Conservation (phyloP, 2,329 filamentous ascomycete genomes). For the Fulvia fulva region DNA sequence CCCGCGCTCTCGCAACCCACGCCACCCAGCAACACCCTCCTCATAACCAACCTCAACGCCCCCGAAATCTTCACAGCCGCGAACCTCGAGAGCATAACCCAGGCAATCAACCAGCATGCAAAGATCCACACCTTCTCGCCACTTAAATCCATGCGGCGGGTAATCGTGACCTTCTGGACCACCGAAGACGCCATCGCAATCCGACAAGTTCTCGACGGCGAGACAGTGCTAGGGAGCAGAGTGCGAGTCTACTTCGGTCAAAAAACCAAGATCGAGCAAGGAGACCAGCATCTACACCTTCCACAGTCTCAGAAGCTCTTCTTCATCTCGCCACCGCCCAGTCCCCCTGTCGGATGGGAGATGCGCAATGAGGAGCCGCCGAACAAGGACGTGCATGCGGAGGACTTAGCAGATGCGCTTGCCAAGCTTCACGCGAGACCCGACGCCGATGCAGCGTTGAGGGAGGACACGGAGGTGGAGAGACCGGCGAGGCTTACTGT, state of each 20-base stretch:
- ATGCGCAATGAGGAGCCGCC: constrained; percentile 60
- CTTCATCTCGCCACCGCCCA: constrained; percentile 63
- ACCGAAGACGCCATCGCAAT: constrained; percentile 66
- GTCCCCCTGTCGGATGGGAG: constrained; percentile 62
- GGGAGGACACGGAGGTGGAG: constrained; percentile 20
- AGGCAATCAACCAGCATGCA: constrained; percentile 65
- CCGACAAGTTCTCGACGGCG: constrained; percentile 68
- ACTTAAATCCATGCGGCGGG: constrained; percentile 76
- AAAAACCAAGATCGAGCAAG: constrained; percentile 44
- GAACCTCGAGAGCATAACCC: constrained; percentile 69
- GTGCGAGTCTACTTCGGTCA: constrained; percentile 63
- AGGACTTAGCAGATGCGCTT: constrained; percentile 57
- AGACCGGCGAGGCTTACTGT: constrained; percentile 6
- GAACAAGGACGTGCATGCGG: constrained; percentile 62
- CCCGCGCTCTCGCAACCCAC: constrained; percentile 66
- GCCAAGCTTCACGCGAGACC: constrained; percentile 47
- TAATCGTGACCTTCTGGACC: constrained; percentile 73
- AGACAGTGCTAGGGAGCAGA: constrained; percentile 65
- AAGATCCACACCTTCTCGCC: constrained; percentile 74
- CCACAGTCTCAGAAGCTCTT: constrained; percentile 60
- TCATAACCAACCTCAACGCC: constrained; percentile 76
- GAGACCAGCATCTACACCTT: constrained; percentile 47
- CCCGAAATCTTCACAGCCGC: constrained; percentile 68
- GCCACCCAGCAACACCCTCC: constrained; percentile 74
- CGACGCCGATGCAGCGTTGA: constrained; percentile 30